Conservation (phyloP, 768 basidiomycete genomes). For the Agrocybe pediades region DNA sequence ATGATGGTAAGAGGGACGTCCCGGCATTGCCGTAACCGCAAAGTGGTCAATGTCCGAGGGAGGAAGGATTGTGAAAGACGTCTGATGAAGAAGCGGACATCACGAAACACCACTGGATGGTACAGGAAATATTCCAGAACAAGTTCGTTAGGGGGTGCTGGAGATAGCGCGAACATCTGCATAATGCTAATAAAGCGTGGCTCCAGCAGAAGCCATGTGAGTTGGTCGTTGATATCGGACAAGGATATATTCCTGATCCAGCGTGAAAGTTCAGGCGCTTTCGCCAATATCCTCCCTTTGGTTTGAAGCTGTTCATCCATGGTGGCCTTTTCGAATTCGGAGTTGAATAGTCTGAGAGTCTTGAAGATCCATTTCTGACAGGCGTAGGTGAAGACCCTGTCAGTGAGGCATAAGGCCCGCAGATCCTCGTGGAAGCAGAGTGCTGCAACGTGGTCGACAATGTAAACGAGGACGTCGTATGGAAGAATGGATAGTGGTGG, state of each 20-base stretch:
- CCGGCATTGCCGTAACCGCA: no score
- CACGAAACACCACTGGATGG: background rate
- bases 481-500: no score
- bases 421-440: no score
- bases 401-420: no score
- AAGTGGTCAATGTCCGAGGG: conserved; percentile 1
- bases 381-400: conserved; percentile 6
- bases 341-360: background rate
- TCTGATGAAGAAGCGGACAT: background rate
- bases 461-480: no score
- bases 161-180: background rate
- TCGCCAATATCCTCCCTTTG: background rate
- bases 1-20: no score
- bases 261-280: background rate
- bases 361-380: conserved; percentile 6
- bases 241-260: background rate
- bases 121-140: background rate
- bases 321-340: background rate
- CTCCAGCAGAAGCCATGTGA: conserved; percentile 2
- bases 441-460: no score
- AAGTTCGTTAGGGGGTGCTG: conserved; percentile 5
- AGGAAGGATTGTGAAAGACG: conserved; percentile 4
- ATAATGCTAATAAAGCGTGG: conserved; percentile 1
- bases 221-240: background rate
- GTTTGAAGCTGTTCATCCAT: background rate